Percentiles rank a stretch among this genome's conserved stretches.
Conservation (phyloP, 1,284 basidiomycete genomes). For the Rhizopogon hawkerae region DNA sequence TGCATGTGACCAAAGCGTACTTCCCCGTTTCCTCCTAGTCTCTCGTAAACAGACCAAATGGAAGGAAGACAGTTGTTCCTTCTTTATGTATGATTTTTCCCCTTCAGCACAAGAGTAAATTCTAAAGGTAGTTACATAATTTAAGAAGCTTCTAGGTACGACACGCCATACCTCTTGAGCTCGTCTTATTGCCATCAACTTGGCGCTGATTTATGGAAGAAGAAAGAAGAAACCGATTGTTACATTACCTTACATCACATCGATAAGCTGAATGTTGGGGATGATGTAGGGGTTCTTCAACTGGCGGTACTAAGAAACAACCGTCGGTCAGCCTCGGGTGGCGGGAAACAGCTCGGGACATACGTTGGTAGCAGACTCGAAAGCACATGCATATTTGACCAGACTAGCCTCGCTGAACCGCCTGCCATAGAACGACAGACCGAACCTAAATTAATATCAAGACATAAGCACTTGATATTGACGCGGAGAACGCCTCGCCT, state of each 20-base stretch:
- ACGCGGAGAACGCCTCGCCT: conserved; percentile 16
- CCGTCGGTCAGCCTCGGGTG: background rate
- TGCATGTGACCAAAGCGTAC: too few relatives aligned
- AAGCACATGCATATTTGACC: conserved; percentile 40
- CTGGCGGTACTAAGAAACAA: background rate
- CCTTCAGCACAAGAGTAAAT: too few relatives aligned
- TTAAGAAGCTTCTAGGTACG: too few relatives aligned
- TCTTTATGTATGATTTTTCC: too few relatives aligned
- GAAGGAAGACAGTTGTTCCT: too few relatives aligned
- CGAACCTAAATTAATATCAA: conserved; percentile 36
- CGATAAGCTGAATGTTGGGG: background rate
- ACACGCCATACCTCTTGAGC: too few relatives aligned
- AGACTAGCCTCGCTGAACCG: conserved; percentile 40
- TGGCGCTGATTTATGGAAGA: background rate
- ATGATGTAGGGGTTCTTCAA: background rate
- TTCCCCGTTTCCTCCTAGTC: too few relatives aligned
- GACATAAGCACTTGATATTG: conserved; percentile 12
- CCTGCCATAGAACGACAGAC: conserved; percentile 38
- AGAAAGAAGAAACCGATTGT: background rate
- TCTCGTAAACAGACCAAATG: too few relatives aligned
- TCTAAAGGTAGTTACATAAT: too few relatives aligned
- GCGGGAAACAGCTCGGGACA: conserved; percentile 10
- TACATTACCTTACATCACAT: background rate
- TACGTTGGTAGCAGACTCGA: conserved; percentile 41
- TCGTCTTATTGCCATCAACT: too few relatives aligned